Conservation (phyloP, 768 basidiomycete species). For the Serendipita vermifera region DNA sequence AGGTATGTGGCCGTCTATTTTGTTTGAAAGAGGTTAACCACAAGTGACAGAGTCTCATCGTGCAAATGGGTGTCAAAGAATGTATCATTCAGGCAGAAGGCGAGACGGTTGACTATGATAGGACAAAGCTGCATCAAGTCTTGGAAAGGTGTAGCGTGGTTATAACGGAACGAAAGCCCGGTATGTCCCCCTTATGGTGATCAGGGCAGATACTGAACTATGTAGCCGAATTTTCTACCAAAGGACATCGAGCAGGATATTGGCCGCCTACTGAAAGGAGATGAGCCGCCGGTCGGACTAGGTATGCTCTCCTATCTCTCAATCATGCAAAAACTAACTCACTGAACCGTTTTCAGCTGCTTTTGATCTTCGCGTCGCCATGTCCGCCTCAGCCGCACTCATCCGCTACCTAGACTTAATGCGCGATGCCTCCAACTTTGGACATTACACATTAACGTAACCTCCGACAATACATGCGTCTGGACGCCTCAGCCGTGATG, state of each 20-base stretch:
- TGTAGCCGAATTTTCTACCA: conserved; percentile 74
- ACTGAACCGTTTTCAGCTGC: conserved; percentile 65
- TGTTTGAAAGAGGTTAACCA: not conserved
- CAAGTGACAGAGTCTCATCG: conserved; percentile 62
- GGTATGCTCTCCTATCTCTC: too few species aligned
- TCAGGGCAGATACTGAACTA: too few species aligned
- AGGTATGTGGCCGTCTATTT: conserved; percentile 37
- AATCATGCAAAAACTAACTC: too few species aligned
- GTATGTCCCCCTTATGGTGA: too few species aligned
- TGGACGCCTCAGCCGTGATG: conserved; percentile 87
- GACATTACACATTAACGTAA: conserved; percentile 75
- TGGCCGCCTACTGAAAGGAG: conserved; percentile 46
- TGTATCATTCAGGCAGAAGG: conserved; percentile 67
- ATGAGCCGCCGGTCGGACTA: conserved; percentile 31
- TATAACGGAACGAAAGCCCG: conserved; percentile 76
- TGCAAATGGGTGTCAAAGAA: conserved; percentile 96
- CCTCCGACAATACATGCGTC: conserved; percentile 84
- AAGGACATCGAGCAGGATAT: conserved; percentile 73
- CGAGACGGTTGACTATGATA: conserved; percentile 71
- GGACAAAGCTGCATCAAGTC: conserved; percentile 73
- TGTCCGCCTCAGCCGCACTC: conserved; percentile 61
- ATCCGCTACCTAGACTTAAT: conserved; percentile 71
- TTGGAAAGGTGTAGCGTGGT: conserved; percentile 86
- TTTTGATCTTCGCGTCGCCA: conserved; percentile 60
- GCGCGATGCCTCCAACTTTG: conserved; percentile 63